These are phyloP conservation scores for Aspergillus tamarii DNA, from an alignment of 2,329 filamentous ascomycete species.

Conservation along the genomic window DNA sequence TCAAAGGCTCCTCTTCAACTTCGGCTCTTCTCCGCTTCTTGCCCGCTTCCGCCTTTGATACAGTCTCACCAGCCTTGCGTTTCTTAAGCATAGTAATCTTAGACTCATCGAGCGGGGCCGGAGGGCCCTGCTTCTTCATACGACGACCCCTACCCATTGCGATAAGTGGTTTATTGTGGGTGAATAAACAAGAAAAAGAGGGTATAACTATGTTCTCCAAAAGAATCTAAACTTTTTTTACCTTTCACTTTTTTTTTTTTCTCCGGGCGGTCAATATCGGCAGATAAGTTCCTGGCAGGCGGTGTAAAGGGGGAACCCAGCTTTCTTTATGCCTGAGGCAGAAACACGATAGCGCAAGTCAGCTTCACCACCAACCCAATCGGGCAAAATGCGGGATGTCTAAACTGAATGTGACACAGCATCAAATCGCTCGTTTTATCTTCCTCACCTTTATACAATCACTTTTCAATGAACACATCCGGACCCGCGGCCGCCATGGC, in stretches of 20 bases:
- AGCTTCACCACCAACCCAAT: constrained; percentile 22
- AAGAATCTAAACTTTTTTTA: constrained; percentile 32
- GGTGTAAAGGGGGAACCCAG: constrained; percentile 25
- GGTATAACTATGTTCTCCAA: constrained; percentile 15
- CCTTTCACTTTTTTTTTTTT: constrained; percentile 30
- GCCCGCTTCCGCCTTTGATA: constrained; percentile 55
- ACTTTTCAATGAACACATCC: neutral
- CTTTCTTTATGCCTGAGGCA: constrained; percentile 14
- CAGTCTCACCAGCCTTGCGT: constrained; percentile 76
- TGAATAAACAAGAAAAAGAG: constrained; percentile 6
- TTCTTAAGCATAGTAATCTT: constrained; percentile 68
- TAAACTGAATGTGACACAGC: constrained; percentile 2
- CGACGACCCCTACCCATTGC: constrained; percentile 87
- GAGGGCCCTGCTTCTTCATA: constrained; percentile 94
- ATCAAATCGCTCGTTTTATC: neutral
- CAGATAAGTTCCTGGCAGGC: constrained; percentile 23
- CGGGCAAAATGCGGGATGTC: constrained; percentile 23
- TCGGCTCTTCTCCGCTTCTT: constrained; percentile 67
- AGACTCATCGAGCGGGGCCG: constrained; percentile 76
- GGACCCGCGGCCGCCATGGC: constrained; percentile 58
- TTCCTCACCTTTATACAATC: neutral
- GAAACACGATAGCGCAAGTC: constrained; percentile 8
- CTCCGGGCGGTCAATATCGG: constrained; percentile 30
- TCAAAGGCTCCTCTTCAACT: constrained; percentile 46
- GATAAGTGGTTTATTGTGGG: constrained; percentile 23